Percentiles rank a stretch among this genome's conserved stretches.
phyloP scores from a whole-genome alignment of 495 filamentous ascomycete species.

The Tuber aestivum region DNA sequence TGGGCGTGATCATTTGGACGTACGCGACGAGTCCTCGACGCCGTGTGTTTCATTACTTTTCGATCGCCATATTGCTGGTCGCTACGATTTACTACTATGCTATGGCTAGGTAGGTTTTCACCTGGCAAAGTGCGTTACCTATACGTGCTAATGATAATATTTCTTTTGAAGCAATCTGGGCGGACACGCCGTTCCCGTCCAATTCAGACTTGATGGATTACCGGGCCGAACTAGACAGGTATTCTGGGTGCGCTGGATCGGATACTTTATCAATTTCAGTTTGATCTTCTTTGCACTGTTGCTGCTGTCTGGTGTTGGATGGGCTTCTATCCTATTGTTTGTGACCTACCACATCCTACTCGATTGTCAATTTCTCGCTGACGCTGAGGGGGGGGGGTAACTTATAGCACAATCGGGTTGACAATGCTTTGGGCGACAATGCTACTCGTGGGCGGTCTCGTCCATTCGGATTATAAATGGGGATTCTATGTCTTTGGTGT shows the following conservation, averaged over 20 bases:
- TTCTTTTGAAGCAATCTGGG: conserved; percentile 56
- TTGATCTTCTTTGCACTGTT: conserved; percentile 55
- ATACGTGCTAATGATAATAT: not conserved
- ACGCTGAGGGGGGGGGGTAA: not conserved
- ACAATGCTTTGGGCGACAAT: conserved; percentile 59
- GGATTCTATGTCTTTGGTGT: conserved; percentile 63
- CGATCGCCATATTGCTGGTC: conserved; percentile 55
- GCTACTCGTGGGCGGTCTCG: conserved; percentile 58
- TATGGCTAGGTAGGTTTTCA: conserved; percentile 43
- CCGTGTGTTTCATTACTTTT: conserved; percentile 67
- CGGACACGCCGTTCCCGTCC: conserved; percentile 55
- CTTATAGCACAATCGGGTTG: conserved; percentile 51
- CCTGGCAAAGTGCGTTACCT: not conserved
- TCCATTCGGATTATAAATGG: conserved; percentile 57
- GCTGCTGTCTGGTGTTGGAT: conserved; percentile 59
- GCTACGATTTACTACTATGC: conserved; percentile 63
- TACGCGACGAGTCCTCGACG: conserved; percentile 51
- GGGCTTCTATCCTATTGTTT: conserved; percentile 56
- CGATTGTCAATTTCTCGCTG: not conserved
- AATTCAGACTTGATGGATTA: conserved; percentile 49
- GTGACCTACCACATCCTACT: not conserved
- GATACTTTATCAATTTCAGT: conserved; percentile 47
- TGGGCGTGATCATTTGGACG: conserved; percentile 47
- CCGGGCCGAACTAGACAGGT: conserved; percentile 54
- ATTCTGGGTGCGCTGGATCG: conserved; percentile 65